A percentile compares a stretch with the other conserved stretches of the same genome.
Evolutionary conservation across 2,329 filamentous ascomycete genomes (phyloP).

Genomic region (Kalaharituber pfeilii): DNA sequence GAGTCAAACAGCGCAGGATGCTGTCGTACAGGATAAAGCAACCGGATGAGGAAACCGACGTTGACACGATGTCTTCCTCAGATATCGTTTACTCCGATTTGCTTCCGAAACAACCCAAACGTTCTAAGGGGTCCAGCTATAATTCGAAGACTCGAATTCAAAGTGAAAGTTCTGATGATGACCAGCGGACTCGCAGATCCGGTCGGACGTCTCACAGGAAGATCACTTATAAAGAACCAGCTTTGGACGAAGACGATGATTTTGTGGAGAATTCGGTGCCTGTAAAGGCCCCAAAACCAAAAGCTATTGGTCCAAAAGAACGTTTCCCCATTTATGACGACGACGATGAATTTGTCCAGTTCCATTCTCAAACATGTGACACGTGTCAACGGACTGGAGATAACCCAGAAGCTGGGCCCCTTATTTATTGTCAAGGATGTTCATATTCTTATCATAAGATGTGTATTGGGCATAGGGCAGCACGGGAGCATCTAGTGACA

Average conservation of each 20-base stretch:
- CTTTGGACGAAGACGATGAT: conserved; percentile 11
- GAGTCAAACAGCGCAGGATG: conserved; percentile 1
- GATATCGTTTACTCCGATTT: not conserved
- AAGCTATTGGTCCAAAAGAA: conserved; percentile 48
- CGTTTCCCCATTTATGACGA: conserved; percentile 46
- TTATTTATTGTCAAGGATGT: conserved; percentile 86
- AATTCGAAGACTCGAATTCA: not conserved
- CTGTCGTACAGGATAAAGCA: not conserved
- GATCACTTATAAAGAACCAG: conserved; percentile 14
- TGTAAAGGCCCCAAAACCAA: conserved; percentile 6
- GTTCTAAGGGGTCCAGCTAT: not conserved
- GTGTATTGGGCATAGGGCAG: conserved; percentile 58
- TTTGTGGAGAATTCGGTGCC: conserved; percentile 5
- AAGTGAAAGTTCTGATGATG: conserved; percentile 4
- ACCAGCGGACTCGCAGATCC: conserved; percentile 5
- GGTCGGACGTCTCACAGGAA: conserved; percentile 8
- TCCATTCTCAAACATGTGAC: conserved; percentile 56
- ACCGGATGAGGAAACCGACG: conserved; percentile 1
- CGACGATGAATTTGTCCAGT: conserved; percentile 48
- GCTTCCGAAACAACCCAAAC: not conserved
- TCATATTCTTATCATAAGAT: conserved; percentile 63
- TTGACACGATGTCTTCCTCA: not conserved
- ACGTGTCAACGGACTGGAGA: conserved; percentile 44
- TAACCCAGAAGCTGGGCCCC: conserved; percentile 42
- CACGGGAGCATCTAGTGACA: conserved; percentile 73